phyloP scores from a whole-genome alignment of 768 basidiomycete species.

The Clitopilus passeckerianus region DNA sequence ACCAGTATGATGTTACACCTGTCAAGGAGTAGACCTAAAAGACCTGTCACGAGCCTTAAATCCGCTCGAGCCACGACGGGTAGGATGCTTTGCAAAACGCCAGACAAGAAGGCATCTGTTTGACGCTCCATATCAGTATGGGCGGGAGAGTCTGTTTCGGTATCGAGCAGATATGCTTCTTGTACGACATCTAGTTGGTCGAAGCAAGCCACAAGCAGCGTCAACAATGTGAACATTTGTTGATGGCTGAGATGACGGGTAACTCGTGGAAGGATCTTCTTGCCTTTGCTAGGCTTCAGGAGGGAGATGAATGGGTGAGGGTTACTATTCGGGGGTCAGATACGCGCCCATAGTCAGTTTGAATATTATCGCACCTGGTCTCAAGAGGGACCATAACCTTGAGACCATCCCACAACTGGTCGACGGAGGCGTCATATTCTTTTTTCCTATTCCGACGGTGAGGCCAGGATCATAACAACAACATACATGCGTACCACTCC shows the following conservation, averaged over 20 bases:
- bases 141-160: slow-evolving; percentile 54
- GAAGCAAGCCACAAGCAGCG: slow-evolving; percentile 92
- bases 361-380: slow-evolving; percentile 61
- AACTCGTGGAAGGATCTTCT: slow-evolving; percentile 84
- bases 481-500: slow-evolving; percentile 35
- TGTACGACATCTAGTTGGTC: slow-evolving; percentile 88
- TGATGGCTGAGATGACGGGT: slow-evolving; percentile 76
- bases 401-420: slow-evolving; percentile 75
- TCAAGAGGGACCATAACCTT: slow-evolving; percentile 90
- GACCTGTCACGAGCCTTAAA: slow-evolving; percentile 78
- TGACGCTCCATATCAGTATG: slow-evolving; percentile 77
- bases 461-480: not conserved
- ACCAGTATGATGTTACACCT: slow-evolving; percentile 69
- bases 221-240: slow-evolving; percentile 82
- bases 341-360: not conserved
- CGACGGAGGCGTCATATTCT: slow-evolving; percentile 53
- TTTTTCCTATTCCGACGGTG: slow-evolving; percentile 38
- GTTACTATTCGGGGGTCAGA: slow-evolving; percentile 41
- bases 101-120: slow-evolving; percentile 83
- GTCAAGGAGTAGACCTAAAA: slow-evolving; percentile 79
- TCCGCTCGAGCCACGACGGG: slow-evolving; percentile 76
- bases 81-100: slow-evolving; percentile 83
- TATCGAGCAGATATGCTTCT: slow-evolving; percentile 69
- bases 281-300: slow-evolving; percentile 85
- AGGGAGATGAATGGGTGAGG: slow-evolving; percentile 98